These are phyloP conservation scores for Pseudogymnoascus sp. DNA, from an alignment of 2,329 filamentous ascomycete genomes.

Conservation along the genomic window DNA sequence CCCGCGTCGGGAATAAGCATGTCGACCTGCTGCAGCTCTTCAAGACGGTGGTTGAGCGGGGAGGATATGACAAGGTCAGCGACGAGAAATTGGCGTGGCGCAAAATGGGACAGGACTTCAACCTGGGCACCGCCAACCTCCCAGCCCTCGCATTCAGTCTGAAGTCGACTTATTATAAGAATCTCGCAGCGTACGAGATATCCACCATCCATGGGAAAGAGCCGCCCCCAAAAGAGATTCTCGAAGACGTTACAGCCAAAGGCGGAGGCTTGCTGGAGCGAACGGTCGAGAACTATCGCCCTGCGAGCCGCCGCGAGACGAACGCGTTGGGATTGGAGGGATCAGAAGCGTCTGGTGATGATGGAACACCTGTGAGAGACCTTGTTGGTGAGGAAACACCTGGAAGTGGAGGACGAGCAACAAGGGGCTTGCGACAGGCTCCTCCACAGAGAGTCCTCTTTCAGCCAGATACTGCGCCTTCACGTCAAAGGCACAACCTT, in stretches of 20 bases:
- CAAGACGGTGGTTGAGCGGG: constrained; percentile 66
- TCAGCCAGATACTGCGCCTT: constrained; percentile 66
- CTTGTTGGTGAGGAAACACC: constrained; percentile 43
- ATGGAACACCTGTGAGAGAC: constrained; percentile 51
- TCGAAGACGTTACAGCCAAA: constrained; percentile 72
- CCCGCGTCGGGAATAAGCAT: constrained; percentile 69
- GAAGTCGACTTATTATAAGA: constrained; percentile 86
- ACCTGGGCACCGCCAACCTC: constrained; percentile 66
- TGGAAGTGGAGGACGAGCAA: constrained; percentile 48
- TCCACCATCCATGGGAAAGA: constrained; percentile 68
- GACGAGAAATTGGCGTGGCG: constrained; percentile 83
- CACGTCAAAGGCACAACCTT: constrained; percentile 55
- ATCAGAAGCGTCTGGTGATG: constrained; percentile 52
- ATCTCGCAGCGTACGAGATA: constrained; percentile 82
- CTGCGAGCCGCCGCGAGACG: constrained; percentile 35
- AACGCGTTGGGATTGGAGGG: constrained; percentile 48
- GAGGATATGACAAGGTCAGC: constrained; percentile 80
- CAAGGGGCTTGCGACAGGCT: constrained; percentile 67
- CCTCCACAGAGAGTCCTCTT: constrained; percentile 79
- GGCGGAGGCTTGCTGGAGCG: constrained; percentile 72
- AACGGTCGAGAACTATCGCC: constrained; percentile 68
- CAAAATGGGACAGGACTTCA: constrained; percentile 65
- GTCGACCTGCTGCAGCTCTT: constrained; percentile 75
- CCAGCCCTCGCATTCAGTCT: constrained; percentile 79
- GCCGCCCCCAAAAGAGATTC: constrained; percentile 78